A percentile compares a stretch with the other conserved stretches of the same genome.
Conservation (phyloP, 495 filamentous ascomycete genomes). For the Aspergillus wentii region DNA sequence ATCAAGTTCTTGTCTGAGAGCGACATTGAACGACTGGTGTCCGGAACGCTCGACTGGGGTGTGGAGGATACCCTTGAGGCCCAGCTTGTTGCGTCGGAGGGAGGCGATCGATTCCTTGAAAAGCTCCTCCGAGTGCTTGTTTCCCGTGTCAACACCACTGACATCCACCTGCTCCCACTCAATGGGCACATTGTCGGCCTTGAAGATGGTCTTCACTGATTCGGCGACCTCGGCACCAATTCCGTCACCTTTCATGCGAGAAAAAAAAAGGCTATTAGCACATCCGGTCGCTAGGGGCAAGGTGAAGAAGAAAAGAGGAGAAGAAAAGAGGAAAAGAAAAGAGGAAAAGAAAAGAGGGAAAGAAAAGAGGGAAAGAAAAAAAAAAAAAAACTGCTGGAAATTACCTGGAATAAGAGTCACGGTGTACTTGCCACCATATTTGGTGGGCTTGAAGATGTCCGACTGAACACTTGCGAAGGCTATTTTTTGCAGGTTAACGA, state of each 20-base stretch:
- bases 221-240: conserved; percentile 98
- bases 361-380: background rate
- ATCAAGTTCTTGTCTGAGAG: conserved; percentile 96
- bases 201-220: conserved; percentile 97
- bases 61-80: conserved; percentile 93
- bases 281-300: background rate
- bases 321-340: background rate
- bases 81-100: conserved; percentile 95
- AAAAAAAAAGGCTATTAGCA: background rate
- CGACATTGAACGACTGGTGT: conserved; percentile 99
- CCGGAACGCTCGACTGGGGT: conserved; percentile 95
- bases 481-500: conserved; percentile 20
- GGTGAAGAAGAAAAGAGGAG: background rate
- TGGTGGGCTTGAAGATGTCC: conserved; percentile 97
- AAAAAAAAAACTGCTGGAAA: conserved; percentile 3
- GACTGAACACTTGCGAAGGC: conserved; percentile 71
- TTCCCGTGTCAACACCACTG: conserved; percentile 81
- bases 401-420: conserved; percentile 93
- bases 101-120: conserved; percentile 94
- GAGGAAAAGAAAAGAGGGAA: background rate
- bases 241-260: conserved; percentile 66
- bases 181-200: conserved; percentile 97
- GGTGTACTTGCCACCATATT: conserved; percentile 99
- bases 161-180: conserved; percentile 99
- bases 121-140: conserved; percentile 86